Evolutionary conservation across 208 protist species (phyloP), one percentile per base, ranked within the genome.

Genomic region (Crithidia bombi): DNA sequence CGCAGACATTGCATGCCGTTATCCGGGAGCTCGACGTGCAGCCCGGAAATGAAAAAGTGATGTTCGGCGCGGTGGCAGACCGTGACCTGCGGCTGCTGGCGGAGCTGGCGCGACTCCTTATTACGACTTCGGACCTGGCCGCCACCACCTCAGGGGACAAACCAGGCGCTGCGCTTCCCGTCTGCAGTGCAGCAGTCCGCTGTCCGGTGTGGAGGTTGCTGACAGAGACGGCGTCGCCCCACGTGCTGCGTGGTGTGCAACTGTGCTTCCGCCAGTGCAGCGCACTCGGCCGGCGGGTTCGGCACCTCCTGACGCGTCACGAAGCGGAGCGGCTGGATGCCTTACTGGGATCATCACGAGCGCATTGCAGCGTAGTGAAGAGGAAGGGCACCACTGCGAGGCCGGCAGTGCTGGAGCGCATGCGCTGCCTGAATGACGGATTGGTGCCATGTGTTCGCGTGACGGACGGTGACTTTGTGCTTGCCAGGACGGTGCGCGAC

Each of bases 221-320:
- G 30, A 67, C 64, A 0, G 9, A 36, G 5, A 71, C 56, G 6
- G 46, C 56, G 28, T 77, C 71, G 5, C 71, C 71, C 5, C 71
- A 36, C 41, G 39, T 61, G 0, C 43, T 69, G 1, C 51, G 59
- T 19, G 55, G 61, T 0, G 54, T 90, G 5, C 75, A 75, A 4
- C 41, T 70, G 21, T 92, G 64, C 63, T 87, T 74, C 56, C 38
- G 39, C 49, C 35, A 59, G 26, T 46, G 28, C 33, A 83, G 65
- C 52, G 46, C 62, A 0, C 72, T 92, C 11, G 75, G 83, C 14
- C 80, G 68, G 28, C 82, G 84, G 2, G 71, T 92, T 7, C 74
- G 78, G 19, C 36, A 57, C 12, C 58, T 69, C 5, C 49, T 92
- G 41, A 67, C 50, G 23, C 65, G 75, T 19, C 69, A 73, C 26